phyloP scores from a whole-genome alignment of 2,329 filamentous ascomycete genomes.

The Thielaviopsis euricoi region DNA sequence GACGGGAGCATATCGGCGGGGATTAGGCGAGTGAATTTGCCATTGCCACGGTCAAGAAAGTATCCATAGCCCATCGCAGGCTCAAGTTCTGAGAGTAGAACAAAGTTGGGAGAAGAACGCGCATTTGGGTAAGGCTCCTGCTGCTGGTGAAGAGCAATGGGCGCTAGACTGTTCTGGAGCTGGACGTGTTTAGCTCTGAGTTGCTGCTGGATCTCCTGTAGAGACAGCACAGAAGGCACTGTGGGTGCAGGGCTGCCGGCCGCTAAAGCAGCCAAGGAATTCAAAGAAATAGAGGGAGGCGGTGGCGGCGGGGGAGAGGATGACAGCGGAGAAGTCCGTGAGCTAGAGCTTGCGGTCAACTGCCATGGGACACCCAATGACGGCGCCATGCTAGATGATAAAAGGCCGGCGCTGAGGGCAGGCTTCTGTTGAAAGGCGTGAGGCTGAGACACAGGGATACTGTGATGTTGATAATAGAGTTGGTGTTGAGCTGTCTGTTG shows the following conservation, averaged over 20 bases:
- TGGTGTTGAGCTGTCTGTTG: background rate
- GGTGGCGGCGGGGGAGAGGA: background rate
- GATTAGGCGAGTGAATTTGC: slow-evolving; percentile 35
- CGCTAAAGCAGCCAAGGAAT: background rate
- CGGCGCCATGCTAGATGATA: background rate
- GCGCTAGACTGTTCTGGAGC: background rate
- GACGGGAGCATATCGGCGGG: slow-evolving; percentile 36
- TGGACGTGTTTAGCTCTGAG: background rate
- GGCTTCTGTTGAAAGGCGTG: background rate
- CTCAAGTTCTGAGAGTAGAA: background rate
- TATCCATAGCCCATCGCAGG: slow-evolving; percentile 25
- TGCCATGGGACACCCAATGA: background rate
- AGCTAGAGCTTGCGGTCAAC: background rate
- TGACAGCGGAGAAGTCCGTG: background rate
- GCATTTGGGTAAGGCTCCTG: background rate
- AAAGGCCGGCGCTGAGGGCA: background rate
- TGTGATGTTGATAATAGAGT: background rate
- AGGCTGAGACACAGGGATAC: background rate
- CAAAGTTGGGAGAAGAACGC: background rate
- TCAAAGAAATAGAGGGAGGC: background rate
- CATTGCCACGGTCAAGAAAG: slow-evolving; percentile 36
- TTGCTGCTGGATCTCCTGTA: background rate
- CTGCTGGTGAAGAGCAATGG: background rate
- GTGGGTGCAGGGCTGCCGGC: background rate
- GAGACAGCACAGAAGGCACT: background rate